These are phyloP conservation scores for Phalaenopsis aphrodite DNA, from an alignment of 106 monocot species.

Conservation along the genomic window DNA sequence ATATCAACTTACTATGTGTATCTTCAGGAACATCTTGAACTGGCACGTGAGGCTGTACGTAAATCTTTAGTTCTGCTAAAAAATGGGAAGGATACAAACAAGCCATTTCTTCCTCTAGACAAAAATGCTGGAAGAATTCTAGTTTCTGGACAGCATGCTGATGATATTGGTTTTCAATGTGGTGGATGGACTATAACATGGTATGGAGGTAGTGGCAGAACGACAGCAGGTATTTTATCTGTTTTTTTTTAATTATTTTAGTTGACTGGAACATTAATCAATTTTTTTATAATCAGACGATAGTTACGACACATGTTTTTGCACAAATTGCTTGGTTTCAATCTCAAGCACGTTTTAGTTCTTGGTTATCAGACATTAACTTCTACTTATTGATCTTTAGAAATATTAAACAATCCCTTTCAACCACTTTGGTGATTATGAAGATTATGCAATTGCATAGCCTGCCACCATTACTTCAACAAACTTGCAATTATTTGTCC, in stretches of 20 bases:
- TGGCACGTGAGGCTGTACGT: conserved; percentile 75
- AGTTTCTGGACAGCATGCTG: conserved; percentile 70
- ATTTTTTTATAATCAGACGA: too few species aligned
- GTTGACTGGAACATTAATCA: too few species aligned
- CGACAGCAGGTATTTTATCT: conserved; percentile 43
- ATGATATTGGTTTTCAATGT: conserved; percentile 88
- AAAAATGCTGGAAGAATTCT: conserved; percentile 73
- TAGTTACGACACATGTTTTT: background rate
- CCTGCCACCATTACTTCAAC: background rate
- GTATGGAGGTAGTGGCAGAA: conserved; percentile 59
- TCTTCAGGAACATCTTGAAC: conserved; percentile 57
- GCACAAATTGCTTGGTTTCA: background rate
- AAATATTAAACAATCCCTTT: background rate
- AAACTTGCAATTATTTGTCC: background rate
- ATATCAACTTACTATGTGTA: background rate
- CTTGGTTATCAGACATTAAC: background rate
- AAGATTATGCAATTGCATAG: background rate
- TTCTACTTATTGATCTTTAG: background rate
- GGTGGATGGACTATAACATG: conserved; percentile 88
- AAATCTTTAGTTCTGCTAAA: conserved; percentile 78
- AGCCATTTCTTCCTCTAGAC: conserved; percentile 63
- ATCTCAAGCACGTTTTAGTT: background rate
- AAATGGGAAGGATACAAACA: conserved; percentile 55
- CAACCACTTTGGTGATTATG: too few species aligned
- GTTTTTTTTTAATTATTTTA: background rate